Percentiles rank a stretch among this genome's conserved stretches.
Evolutionary conservation across 306 rosid species (phyloP).

Genomic region (Fagus crenata): DNA sequence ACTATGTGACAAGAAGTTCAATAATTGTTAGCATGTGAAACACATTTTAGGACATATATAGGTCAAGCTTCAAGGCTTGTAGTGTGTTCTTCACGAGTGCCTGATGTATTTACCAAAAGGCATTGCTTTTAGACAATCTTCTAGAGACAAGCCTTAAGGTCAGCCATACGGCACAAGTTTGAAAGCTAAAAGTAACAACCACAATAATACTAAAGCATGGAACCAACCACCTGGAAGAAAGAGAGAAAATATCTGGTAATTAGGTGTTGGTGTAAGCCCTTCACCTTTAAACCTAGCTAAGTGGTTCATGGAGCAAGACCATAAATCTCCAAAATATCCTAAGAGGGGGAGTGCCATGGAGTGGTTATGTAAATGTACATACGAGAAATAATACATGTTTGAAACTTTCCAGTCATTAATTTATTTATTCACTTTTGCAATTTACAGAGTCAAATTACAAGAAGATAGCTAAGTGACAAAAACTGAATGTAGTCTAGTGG

Average conservation of each 20-base stretch:
- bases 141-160: not conserved
- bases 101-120: not conserved
- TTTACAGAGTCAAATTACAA: not conserved
- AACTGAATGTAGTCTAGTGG: not conserved
- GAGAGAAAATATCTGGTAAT: not conserved
- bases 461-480: not conserved
- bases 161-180: not conserved
- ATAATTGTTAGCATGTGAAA: not conserved
- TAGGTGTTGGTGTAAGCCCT: not conserved
- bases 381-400: too few relatives aligned
- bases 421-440: too few relatives aligned
- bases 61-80: not conserved
- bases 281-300: not conserved
- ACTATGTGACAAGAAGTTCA: not conserved
- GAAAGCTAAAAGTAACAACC: not conserved
- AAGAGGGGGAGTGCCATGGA: too few relatives aligned
- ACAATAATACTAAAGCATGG: not conserved
- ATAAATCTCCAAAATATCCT: not conserved
- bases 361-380: too few relatives aligned
- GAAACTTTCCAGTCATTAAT: too few relatives aligned
- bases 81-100: not conserved
- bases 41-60: too few relatives aligned
- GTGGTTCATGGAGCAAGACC: not conserved
- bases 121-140: not conserved
- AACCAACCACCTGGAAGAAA: not conserved